Evolutionary conservation across 306 rosid genomes (phyloP).

Genomic region (Sophora flavescens): DNA sequence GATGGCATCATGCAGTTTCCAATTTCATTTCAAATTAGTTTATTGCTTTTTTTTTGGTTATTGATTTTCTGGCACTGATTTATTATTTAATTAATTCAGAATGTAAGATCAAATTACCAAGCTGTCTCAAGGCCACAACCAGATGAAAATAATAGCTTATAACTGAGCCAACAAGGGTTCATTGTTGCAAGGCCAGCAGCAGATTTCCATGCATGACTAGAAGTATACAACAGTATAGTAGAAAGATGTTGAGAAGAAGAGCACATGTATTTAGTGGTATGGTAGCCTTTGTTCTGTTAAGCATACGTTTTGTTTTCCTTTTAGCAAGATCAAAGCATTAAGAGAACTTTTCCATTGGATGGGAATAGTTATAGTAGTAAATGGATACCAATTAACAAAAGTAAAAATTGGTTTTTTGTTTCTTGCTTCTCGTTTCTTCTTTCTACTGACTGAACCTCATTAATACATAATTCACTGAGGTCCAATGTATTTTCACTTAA

Average conservation of each 20-base stretch:
- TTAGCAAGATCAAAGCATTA: background rate
- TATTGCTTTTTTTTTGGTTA: constrained; percentile 4
- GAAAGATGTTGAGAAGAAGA: constrained; percentile 13
- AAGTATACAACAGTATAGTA: constrained; percentile 21
- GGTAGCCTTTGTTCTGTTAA: background rate
- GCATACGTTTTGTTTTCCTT: constrained; percentile 13
- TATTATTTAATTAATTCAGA: constrained; percentile 50
- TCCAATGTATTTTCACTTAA: background rate
- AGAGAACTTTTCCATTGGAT: background rate
- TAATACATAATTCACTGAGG: background rate
- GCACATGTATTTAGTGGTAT: constrained; percentile 20
- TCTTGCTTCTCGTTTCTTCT: background rate
- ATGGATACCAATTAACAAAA: background rate
- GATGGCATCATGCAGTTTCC: background rate
- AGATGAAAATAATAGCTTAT: constrained; percentile 46
- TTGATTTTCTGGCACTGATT: constrained; percentile 19
- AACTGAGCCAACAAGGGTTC: constrained; percentile 44
- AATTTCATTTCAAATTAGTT: background rate
- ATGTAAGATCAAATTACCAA: constrained; percentile 84
- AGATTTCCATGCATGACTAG: background rate
- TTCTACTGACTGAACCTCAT: constrained; percentile 16
- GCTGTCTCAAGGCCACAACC: constrained; percentile 53
- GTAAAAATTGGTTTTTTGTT: background rate
- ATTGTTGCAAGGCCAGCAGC: constrained; percentile 21
- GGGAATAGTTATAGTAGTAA: background rate